These are phyloP conservation scores for Penicillium taxi DNA, from an alignment of 495 filamentous ascomycete species.

Conservation along the genomic window DNA sequence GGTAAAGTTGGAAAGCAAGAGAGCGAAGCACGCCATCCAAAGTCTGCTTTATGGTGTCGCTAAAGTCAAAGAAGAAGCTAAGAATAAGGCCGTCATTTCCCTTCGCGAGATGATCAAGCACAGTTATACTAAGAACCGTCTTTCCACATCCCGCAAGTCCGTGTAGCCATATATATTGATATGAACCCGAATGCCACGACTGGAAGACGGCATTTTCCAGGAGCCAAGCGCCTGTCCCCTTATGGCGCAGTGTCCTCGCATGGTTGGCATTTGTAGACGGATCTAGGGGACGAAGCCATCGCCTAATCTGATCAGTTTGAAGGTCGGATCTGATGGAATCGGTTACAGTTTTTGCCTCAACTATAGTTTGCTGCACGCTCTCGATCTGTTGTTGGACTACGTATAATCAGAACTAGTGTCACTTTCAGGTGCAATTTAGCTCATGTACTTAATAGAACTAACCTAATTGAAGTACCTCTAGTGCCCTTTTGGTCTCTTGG, in stretches of 20 bases:
- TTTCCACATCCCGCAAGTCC: constrained; percentile 20
- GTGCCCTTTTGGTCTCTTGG: no score
- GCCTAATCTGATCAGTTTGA: constrained; percentile 9
- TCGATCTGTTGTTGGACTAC: constrained; percentile 12
- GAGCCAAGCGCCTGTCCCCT: constrained; percentile 16
- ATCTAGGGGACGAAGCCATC: constrained; percentile 17
- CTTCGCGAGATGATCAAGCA: constrained; percentile 16
- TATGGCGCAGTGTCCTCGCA: constrained; percentile 12
- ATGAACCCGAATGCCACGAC: constrained; percentile 12
- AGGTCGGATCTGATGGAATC: constrained; percentile 12
- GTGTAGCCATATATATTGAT: constrained; percentile 14
- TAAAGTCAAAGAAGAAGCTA: constrained; percentile 27
- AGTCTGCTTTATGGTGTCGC: constrained; percentile 18
- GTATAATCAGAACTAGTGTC: constrained; percentile 2
- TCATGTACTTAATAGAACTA: no score
- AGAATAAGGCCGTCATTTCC: constrained; percentile 10
- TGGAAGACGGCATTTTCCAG: constrained; percentile 9
- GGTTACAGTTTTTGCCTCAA: constrained; percentile 7
- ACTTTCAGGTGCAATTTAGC: constrained; percentile 1
- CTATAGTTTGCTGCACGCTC: constrained; percentile 9
- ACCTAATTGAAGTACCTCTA: no score
- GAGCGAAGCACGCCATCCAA: constrained; percentile 20
- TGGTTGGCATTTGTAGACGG: constrained; percentile 14
- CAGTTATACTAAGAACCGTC: constrained; percentile 16
- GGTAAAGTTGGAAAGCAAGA: constrained; percentile 21